Conservation (phyloP, 2,329 filamentous ascomycete species). For the Aspergillus glaucus region DNA sequence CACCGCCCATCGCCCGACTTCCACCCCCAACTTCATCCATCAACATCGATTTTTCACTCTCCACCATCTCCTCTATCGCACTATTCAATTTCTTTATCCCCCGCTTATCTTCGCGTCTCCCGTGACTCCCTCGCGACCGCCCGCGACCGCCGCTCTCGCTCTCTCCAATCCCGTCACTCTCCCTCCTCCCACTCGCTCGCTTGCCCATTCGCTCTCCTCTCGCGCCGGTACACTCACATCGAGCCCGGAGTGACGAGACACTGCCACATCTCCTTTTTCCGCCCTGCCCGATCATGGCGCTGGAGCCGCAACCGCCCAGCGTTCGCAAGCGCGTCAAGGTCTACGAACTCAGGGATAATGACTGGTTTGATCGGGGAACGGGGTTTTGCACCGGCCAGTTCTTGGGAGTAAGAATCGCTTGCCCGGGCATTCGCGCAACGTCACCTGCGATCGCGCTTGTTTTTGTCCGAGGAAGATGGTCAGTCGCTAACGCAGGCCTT, state of each 20-base stretch:
- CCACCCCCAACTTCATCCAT: not conserved
- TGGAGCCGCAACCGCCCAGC: constrained; percentile 43
- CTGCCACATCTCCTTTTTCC: constrained; percentile 19
- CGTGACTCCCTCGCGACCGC: constrained; percentile 6
- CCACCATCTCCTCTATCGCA: constrained; percentile 3
- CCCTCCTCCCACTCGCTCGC: constrained; percentile 6
- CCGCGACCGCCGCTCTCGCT: constrained; percentile 8
- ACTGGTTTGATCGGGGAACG: constrained; percentile 97
- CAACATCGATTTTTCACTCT: constrained; percentile 8
- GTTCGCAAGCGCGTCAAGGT: constrained; percentile 77
- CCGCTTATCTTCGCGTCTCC: constrained; percentile 11
- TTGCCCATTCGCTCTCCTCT: constrained; percentile 21
- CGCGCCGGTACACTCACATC: constrained; percentile 29
- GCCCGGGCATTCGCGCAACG: constrained; percentile 8
- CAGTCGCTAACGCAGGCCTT: not conserved
- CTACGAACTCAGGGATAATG: constrained; percentile 95
- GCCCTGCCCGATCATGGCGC: constrained; percentile 39
- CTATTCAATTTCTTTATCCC: constrained; percentile 13
- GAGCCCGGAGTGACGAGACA: constrained; percentile 35
- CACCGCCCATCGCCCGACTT: not conserved
- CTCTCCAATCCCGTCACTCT: constrained; percentile 19
- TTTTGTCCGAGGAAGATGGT: not conserved
- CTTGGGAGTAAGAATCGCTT: constrained; percentile 55
- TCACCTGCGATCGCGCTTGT: constrained; percentile 11
- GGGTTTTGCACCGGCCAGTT: constrained; percentile 84